Evolutionary conservation across 2,329 filamentous ascomycete genomes (phyloP), one percentile per base, ranked within the genome.

Genomic region (Exophiala bonariae): DNA sequence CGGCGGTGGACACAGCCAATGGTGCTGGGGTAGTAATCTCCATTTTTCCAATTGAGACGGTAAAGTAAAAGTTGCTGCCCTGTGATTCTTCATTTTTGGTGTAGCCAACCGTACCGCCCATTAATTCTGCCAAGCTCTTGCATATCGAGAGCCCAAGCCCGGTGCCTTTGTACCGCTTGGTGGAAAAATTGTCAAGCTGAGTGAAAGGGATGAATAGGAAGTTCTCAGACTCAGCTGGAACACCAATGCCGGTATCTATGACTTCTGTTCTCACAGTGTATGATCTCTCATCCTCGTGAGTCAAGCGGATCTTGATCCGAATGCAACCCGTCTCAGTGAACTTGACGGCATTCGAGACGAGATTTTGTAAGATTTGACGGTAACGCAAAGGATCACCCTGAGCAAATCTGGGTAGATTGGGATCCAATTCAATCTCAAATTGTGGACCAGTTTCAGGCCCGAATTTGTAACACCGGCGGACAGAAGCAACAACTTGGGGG

Each of bases 291-390:
- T 49, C 49, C 31, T 48, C 50, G 23, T 61, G 53, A 2, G 69
- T 48, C 19, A 43, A 35, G 5, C 18, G 14, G n/a, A 37, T 64
- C 55, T 43, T 60, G 52, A 75, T 66, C 1, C 67, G 65, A 26
- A 83, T 72, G 47, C 70, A 71, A 0, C 80, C 80, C 23, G 69
- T 63, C 17, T 82, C 76, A 3, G 81, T 84, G 55, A 83, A 83
- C 52, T 85, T 85, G 34, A 74, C 73, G 1, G 80, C 80, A 55
- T 85, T 85, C 13, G 75, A 72, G 13, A 83, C 65, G 3, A 84
- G 67, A 52, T 84, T 84, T 53, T 83, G 78, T n/a, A 83, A 59
- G 13, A 83, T 76, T 54, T 84, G 81, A 7, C 80, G 76, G 56
- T 79, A 83, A 13, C 81, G 74, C 3, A 83, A 68, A 3, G 79